Evolutionary conservation across 1,284 basidiomycete species (phyloP), one percentile per base, ranked within the genome.

Genomic region (Xerocomus alliaceus): DNA sequence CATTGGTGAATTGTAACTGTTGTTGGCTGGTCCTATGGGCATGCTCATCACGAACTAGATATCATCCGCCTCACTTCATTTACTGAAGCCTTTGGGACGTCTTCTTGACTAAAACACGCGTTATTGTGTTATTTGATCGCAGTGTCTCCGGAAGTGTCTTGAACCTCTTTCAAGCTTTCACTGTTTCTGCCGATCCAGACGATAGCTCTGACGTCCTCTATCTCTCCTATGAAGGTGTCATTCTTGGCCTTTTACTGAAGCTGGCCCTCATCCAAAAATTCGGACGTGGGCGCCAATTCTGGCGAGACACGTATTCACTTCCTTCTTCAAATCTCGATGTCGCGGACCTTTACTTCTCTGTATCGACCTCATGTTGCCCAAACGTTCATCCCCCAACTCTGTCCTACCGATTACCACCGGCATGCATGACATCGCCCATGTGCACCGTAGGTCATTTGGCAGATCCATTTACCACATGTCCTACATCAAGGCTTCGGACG

Each of bases 201-300:
- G 12, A 26, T 17, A 20, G 24, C 7, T 8, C 3, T 17, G 34
- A 34, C 11, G n/a, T 39, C 5, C 54, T 54, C 44, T 34, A 15
- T 5, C 52, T 54, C 22, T 34, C 32, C 8, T 45, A 55, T 31
- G 54, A 49, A 24, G 54, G 34, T n/a, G 4, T 47, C 15, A 17
- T 20, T 4, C 24, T 2, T 17, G 18, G n/a, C 3, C 26, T 8
- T 7, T 5, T 28, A 8, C 6, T 3, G 3, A 15, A 3, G 2
- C 8, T 31, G 8, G 32, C 35, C 24, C 54, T 49, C 34, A 34
- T 49, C n/a, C 54, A 34, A 22, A n/a, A 55, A 46, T 47, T 55
- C 54, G 29, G 8, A 28, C 2, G 15, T 47, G 26, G 24, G 42
- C 9, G n/a, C 54, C 7, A 11, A 15, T 10, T 29, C 20, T 5